Base-by-base conservation (phyloP, 2,329 filamentous ascomycete genomes). In the Aspergillus felis region DNA sequence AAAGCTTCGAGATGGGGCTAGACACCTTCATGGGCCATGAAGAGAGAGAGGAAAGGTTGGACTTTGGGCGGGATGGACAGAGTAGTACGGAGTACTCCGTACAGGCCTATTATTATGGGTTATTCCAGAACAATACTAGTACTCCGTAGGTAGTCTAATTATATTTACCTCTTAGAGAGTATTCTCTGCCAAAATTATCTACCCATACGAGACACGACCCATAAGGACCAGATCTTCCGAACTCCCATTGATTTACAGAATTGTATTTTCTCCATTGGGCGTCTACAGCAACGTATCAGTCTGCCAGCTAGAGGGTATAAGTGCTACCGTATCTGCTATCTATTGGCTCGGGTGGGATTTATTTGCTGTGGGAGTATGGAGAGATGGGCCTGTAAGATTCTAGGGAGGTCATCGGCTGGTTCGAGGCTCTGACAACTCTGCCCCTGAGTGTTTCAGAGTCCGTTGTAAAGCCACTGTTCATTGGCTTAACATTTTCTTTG, bases 401-500 rank as follows among this genome's bases (percentile, higher is more conserved):
- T 8, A 48, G 29, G 24, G 50, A 46, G 44, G 29, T 55, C 46
- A 24, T 50, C 22, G 41, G 51, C 51, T 56, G 57, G 61, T 60
- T 62, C 52, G 58, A 61, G 55, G 53, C 60, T 60, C 60, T 42
- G 54, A 61, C 60, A 54, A 52, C 24, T 62, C 12, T 59, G 58
- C 58, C 62, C 62, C 62, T 62, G 61, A 62, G 53, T 64, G 62
- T 64, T 61, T 64, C 62, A 62, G 49, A 52, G 35, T 35, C 46
- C 24, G 53, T 17, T 35, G 20, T 44, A 41, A 5, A 24, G 32
- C 8, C 17, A 44, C 50, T 29, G 28, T 38, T 57, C 29, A 62
- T 64, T 61, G 58, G 60, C 7, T 38, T 38, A 38, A 17, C 6
- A 7, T 17, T 17, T 7, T 17, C 25, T 24, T 12, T 5, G 22